Percentiles rank a stretch among this genome's conserved stretches.
Conservation (phyloP, 371 early-diverging fungal species). For the Mucor plumbeus region DNA sequence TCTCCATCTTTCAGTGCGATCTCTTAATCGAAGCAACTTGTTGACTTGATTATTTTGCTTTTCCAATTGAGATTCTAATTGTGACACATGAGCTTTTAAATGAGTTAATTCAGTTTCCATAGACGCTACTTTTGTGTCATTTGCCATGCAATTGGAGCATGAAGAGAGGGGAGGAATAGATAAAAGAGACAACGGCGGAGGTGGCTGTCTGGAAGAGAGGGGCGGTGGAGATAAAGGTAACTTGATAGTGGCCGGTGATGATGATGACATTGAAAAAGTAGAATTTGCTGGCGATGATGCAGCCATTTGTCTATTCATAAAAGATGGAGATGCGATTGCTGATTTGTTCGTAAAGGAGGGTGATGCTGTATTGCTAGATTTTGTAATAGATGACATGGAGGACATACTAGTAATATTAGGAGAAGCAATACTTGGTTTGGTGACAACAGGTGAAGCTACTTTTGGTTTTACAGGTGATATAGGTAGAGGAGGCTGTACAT, state of each 20-base stretch:
- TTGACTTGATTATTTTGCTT: slow-evolving; percentile 26
- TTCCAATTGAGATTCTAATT: slow-evolving; percentile 25
- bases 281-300: not conserved
- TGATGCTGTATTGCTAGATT: not conserved
- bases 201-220: not conserved
- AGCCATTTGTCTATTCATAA: not conserved
- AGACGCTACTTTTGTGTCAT: slow-evolving; percentile 16
- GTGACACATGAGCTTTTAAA: slow-evolving; percentile 23
- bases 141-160: slow-evolving; percentile 29
- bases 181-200: not conserved
- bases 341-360: not conserved
- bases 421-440: not conserved
- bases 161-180: slow-evolving; percentile 11
- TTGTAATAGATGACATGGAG: not conserved
- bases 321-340: not conserved
- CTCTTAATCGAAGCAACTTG: slow-evolving; percentile 14
- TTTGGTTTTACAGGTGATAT: not conserved
- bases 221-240: not conserved
- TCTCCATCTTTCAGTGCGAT: slow-evolving; percentile 29
- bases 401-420: not conserved
- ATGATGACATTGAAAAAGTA: not conserved
- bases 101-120: slow-evolving; percentile 24
- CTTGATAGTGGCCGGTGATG: not conserved
- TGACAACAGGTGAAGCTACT: not conserved
- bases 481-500: not conserved